Evolutionary conservation across 2,329 filamentous ascomycete species (phyloP).

Genomic region (Aureobasidium sp.): DNA sequence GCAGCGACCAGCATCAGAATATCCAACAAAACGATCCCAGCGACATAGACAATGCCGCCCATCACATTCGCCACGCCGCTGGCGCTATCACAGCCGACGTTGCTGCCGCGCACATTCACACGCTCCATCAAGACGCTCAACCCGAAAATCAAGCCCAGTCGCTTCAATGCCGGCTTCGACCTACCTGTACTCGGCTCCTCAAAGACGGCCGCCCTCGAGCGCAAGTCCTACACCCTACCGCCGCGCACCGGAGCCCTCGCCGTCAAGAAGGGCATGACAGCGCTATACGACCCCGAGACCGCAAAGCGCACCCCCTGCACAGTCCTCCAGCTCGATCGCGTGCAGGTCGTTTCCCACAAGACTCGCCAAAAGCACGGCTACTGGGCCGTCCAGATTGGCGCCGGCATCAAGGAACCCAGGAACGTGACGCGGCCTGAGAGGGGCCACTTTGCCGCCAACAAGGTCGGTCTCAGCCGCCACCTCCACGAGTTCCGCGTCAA

Average conservation of each 20-base stretch:
- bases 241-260: slow-evolving; percentile 75
- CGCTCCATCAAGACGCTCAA: slow-evolving; percentile 53
- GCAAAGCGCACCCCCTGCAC: slow-evolving; percentile 78
- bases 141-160: slow-evolving; percentile 41
- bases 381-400: slow-evolving; percentile 85
- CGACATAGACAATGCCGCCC: slow-evolving; percentile 1
- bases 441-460: slow-evolving; percentile 79
- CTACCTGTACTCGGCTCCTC: slow-evolving; percentile 49
- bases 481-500: slow-evolving; percentile 84
- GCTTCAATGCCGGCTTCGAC: slow-evolving; percentile 47
- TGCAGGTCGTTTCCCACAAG: slow-evolving; percentile 84
- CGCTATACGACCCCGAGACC: slow-evolving; percentile 69
- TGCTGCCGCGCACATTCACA: slow-evolving; percentile 24
- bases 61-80: slow-evolving; percentile 3
- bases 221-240: slow-evolving; percentile 52
- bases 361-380: slow-evolving; percentile 77
- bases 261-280: slow-evolving; percentile 94
- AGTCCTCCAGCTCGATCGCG: slow-evolving; percentile 85
- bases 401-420: slow-evolving; percentile 62
- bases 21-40: not conserved
- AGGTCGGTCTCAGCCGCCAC: slow-evolving; percentile 75
- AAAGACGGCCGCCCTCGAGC: slow-evolving; percentile 52
- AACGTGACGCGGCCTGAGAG: slow-evolving; percentile 78
- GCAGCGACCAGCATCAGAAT: slow-evolving; percentile 5
- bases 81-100: slow-evolving; percentile 1